Evolutionary conservation across 768 basidiomycete genomes (phyloP).

Genomic region (Naganishia antarctica): DNA sequence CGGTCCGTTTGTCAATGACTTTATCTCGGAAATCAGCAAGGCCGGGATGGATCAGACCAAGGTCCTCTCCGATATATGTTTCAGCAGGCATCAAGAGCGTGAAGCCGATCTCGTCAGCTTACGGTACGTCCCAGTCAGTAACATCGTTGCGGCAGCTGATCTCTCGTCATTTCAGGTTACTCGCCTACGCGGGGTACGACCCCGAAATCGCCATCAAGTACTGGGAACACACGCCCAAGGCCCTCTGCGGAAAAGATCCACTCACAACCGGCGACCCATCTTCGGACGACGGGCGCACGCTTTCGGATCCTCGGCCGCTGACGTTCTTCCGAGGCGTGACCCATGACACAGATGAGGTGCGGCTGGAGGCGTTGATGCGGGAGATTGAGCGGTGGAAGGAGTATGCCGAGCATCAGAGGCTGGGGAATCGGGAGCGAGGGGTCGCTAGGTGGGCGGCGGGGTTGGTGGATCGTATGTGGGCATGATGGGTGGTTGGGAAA

Average conservation of each 20-base stretch:
- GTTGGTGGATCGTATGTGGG: background rate
- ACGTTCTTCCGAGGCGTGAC: background rate
- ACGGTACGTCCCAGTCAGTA: slow-evolving; percentile 54
- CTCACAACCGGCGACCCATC: slow-evolving; percentile 34
- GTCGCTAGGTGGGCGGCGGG: background rate
- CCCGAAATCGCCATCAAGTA: slow-evolving; percentile 73
- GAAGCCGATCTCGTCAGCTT: slow-evolving; percentile 89
- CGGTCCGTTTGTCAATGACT: slow-evolving; percentile 93
- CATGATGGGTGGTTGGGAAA: too few relatives aligned
- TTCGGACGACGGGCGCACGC: slow-evolving; percentile 11
- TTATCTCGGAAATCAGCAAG: slow-evolving; percentile 73
- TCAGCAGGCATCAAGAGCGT: slow-evolving; percentile 74
- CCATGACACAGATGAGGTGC: slow-evolving; percentile 55
- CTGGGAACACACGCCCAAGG: slow-evolving; percentile 58
- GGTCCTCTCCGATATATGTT: slow-evolving; percentile 63
- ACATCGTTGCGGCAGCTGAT: slow-evolving; percentile 11
- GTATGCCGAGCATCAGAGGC: slow-evolving; percentile 10
- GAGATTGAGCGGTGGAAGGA: slow-evolving; percentile 66
- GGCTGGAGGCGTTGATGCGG: slow-evolving; percentile 59
- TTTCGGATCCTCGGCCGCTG: slow-evolving; percentile 49
- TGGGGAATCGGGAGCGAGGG: background rate
- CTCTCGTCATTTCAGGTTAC: slow-evolving; percentile 58
- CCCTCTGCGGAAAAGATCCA: slow-evolving; percentile 32
- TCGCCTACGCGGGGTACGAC: slow-evolving; percentile 87
- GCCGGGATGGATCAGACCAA: slow-evolving; percentile 57